Evolutionary conservation across 2,329 filamentous ascomycete species (phyloP).

Genomic region (Fusarium anthophilum): DNA sequence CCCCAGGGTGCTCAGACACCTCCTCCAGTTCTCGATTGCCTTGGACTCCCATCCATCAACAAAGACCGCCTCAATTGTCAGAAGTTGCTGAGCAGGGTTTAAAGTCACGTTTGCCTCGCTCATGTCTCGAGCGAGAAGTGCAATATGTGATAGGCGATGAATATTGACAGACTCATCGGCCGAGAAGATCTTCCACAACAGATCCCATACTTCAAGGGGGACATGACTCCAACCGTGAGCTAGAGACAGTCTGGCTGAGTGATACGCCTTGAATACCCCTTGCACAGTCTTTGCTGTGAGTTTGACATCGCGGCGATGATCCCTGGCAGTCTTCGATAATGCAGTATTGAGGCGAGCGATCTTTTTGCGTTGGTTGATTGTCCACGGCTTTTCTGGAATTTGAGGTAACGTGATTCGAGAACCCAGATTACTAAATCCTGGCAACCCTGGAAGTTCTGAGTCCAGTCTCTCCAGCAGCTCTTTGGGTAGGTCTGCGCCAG

Average conservation of each 20-base stretch:
- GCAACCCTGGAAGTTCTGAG: conserved; percentile 41
- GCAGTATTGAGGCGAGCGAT: conserved; percentile 49
- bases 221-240: conserved; percentile 61
- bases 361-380: conserved; percentile 51
- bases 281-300: conserved; percentile 50
- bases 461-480: conserved; percentile 48
- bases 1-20: conserved; percentile 63
- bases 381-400: conserved; percentile 51
- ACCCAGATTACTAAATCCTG: conserved; percentile 37
- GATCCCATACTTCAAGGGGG: conserved; percentile 68
- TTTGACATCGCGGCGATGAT: conserved; percentile 42
- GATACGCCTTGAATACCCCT: conserved; percentile 61
- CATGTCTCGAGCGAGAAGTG: conserved; percentile 73
- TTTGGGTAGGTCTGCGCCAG: conserved; percentile 45
- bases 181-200: conserved; percentile 72
- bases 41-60: conserved; percentile 67
- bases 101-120: conserved; percentile 65
- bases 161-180: conserved; percentile 60
- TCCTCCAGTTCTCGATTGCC: conserved; percentile 72
- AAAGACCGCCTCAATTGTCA: conserved; percentile 75
- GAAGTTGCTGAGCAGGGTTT: conserved; percentile 66
- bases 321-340: conserved; percentile 43
- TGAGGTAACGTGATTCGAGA: conserved; percentile 44
- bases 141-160: conserved; percentile 69
- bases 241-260: conserved; percentile 55